Conservation (phyloP, 78 protist species). For the Blattamonas nauphoetae region DNA sequence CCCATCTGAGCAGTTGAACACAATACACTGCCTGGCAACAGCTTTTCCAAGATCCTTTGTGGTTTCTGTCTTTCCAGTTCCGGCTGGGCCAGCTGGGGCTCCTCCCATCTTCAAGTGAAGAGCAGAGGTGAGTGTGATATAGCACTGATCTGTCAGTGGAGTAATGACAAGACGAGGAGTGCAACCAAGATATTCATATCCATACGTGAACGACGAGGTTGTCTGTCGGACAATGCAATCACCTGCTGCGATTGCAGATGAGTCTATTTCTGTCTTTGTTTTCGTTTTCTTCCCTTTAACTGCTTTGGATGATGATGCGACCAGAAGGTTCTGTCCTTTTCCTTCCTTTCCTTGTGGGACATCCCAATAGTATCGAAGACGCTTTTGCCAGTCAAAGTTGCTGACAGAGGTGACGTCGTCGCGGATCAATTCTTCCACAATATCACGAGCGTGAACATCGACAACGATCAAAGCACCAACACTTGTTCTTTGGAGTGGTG, state of each 20-base stretch:
- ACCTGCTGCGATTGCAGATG: conserved; percentile 3
- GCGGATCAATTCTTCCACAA: conserved; percentile 31
- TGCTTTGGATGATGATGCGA: background rate
- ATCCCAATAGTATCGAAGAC: conserved; percentile 22
- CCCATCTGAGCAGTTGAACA: conserved; percentile 63
- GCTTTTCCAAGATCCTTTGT: conserved; percentile 29
- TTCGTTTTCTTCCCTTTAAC: background rate
- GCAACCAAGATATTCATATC: conserved; percentile 73
- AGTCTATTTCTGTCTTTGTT: background rate
- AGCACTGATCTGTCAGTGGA: conserved; percentile 60
- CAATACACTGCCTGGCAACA: conserved; percentile 20
- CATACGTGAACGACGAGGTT: conserved; percentile 36
- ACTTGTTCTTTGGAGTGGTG: conserved; percentile 26
- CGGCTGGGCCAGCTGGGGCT: conserved; percentile 58
- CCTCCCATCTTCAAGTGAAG: conserved; percentile 51
- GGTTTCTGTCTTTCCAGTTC: conserved; percentile 37
- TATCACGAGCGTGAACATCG: conserved; percentile 76
- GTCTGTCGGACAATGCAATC: conserved; percentile 36
- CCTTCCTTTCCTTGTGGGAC: background rate
- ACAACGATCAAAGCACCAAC: conserved; percentile 58
- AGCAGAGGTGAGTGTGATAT: conserved; percentile 15
- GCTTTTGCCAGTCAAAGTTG: conserved; percentile 67
- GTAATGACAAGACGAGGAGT: conserved; percentile 66
- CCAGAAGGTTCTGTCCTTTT: background rate
- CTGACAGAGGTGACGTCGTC: background rate